Evolutionary conservation across 257 asterid species (phyloP).

Genomic region (Linaria vulgaris): DNA sequence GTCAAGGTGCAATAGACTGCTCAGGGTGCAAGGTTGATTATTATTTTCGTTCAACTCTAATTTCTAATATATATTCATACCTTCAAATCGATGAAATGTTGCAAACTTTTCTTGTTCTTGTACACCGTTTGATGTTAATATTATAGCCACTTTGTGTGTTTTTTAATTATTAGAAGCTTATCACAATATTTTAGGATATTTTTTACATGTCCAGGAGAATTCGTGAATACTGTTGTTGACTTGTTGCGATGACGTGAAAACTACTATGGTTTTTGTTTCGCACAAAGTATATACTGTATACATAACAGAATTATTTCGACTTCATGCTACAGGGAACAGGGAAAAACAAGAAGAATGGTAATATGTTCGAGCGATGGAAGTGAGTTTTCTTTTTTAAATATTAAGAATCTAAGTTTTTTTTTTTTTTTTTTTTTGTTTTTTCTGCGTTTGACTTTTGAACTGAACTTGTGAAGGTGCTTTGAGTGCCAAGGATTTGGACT

Average conservation of each 20-base stretch:
- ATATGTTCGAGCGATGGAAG: conserved; percentile 91
- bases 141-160: no score
- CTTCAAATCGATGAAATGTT: background rate
- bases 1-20: conserved; percentile 84
- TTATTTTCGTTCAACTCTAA: background rate
- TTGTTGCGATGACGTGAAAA: no score
- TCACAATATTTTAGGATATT: no score
- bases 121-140: no score
- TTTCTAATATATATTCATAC: background rate
- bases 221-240: no score
- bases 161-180: no score
- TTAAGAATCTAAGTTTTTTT: background rate
- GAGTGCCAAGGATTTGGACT: conserved; percentile 93
- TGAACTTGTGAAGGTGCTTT: conserved; percentile 55
- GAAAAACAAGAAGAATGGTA: conserved; percentile 87
- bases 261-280: no score
- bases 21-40: conserved; percentile 73
- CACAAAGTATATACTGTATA: no score
- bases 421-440: background rate
- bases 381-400: conserved; percentile 28
- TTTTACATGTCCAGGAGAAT: no score
- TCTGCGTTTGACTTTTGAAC: background rate
- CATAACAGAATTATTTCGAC: no score
- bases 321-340: conserved; percentile 68
- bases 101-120: background rate